Conservation (phyloP, 2,329 filamentous ascomycete genomes). For the Chaetomium sp. region DNA sequence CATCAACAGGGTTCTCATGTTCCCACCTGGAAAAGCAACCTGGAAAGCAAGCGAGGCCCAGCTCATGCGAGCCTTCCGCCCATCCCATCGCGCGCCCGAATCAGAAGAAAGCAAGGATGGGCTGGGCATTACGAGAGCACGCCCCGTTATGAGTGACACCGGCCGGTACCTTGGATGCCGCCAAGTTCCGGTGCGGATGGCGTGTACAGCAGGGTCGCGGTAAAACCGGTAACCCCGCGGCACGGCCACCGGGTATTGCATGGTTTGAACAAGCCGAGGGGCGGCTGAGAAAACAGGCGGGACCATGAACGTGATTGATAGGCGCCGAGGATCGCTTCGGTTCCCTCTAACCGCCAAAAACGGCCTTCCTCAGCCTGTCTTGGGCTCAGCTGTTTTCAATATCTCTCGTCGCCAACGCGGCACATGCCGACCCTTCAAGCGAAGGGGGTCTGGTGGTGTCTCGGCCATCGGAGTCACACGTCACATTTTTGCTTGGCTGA, state of each 20-base stretch:
- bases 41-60: constrained; percentile 7
- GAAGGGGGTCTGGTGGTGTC: neutral
- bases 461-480: neutral
- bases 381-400: neutral
- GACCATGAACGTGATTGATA: no score
- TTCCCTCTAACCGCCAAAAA: no score
- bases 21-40: no score
- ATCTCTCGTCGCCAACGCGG: neutral
- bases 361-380: no score
- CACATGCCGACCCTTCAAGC: neutral
- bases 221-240: neutral
- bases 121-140: constrained; percentile 2
- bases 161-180: neutral
- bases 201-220: neutral
- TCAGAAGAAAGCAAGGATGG: constrained; percentile 4
- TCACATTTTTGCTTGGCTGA: neutral
- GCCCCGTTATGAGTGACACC: constrained; percentile 6
- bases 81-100: neutral
- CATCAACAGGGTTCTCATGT: constrained; percentile 3
- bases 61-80: constrained; percentile 3
- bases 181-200: neutral
- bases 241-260: neutral
- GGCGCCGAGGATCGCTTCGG: no score
- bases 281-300: neutral
- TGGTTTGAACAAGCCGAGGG: no score